Conservation (phyloP, 2,329 filamentous ascomycete species). For the Pseudodiploospora longispora region DNA sequence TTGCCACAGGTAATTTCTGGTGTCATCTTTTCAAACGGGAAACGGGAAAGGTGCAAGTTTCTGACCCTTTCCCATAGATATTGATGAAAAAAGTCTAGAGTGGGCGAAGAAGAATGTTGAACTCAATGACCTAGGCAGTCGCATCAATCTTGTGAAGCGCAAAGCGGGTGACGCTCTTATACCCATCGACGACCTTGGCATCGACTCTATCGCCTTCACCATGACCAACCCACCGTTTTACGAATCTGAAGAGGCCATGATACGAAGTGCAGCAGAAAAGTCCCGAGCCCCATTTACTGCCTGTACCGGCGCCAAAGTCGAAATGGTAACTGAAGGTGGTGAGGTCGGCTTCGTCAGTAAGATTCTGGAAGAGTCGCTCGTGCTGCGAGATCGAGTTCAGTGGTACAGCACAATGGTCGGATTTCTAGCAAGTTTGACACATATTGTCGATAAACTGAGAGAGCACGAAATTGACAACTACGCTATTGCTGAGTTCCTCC, state of each 20-base stretch:
- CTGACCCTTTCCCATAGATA: constrained; percentile 40
- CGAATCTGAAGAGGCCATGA: constrained; percentile 60
- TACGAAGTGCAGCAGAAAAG: constrained; percentile 57
- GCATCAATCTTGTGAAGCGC: constrained; percentile 57
- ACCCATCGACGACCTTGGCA: constrained; percentile 46
- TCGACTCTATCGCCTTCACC: constrained; percentile 61
- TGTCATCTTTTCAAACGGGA: background rate
- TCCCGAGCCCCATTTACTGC: constrained; percentile 59
- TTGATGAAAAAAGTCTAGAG: constrained; percentile 61
- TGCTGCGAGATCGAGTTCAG: constrained; percentile 51
- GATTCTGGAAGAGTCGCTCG: constrained; percentile 62
- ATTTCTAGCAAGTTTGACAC: constrained; percentile 61
- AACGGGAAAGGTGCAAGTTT: background rate
- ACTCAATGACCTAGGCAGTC: constrained; percentile 53
- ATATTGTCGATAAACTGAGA: constrained; percentile 51
- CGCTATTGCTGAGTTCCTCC: constrained; percentile 71
- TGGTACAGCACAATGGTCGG: constrained; percentile 95
- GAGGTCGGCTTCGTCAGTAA: constrained; percentile 66
- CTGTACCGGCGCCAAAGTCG: constrained; percentile 66
- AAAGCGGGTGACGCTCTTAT: constrained; percentile 48
- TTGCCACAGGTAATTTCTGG: constrained; percentile 45
- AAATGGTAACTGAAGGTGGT: constrained; percentile 80
- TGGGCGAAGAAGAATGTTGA: constrained; percentile 61
- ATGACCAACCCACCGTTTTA: constrained; percentile 98
- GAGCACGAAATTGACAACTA: constrained; percentile 61